Conservation (phyloP, 2,329 filamentous ascomycete species). For the Fusarium phyllophilum region DNA sequence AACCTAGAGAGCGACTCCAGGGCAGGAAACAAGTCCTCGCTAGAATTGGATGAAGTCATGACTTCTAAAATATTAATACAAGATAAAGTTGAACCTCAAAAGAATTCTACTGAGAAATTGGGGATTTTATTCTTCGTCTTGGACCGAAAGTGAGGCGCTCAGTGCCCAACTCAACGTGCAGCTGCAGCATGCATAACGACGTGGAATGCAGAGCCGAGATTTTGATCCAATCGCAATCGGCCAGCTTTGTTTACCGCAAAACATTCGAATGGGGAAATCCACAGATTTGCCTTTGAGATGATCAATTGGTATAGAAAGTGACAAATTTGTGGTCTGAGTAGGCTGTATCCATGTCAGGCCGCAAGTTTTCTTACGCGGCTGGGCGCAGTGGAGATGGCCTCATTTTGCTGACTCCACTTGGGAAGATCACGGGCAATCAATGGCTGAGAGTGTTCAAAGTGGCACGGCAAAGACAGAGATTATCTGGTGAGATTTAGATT, state of each 20-base stretch:
- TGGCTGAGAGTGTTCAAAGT: not conserved
- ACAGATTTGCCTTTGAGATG: accelerated
- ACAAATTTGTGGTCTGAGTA: not conserved
- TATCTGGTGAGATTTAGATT: not conserved
- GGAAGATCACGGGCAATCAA: not conserved
- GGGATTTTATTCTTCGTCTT: not conserved
- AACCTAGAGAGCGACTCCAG: slow-evolving; percentile 21
- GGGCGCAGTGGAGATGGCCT: slow-evolving; percentile 22
- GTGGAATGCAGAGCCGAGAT: slow-evolving; percentile 1
- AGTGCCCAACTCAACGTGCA: not conserved
- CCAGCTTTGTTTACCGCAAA: not conserved
- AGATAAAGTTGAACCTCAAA: accelerated
- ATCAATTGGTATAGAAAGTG: not conserved
- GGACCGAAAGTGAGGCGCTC: not conserved
- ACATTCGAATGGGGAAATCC: not conserved
- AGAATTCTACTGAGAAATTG: accelerated
- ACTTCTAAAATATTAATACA: not conserved
- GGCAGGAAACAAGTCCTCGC: slow-evolving; percentile 29
- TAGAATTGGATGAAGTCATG: slow-evolving; percentile 21
- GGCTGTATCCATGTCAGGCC: slow-evolving; percentile 7
- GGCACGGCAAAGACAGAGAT: too few species aligned
- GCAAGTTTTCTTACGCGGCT: slow-evolving; percentile 11
- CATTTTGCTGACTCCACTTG: slow-evolving; percentile 1
- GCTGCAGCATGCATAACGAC: slow-evolving; percentile 15
- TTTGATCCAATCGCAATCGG: slow-evolving; percentile 4